Base-by-base conservation (phyloP, 768 basidiomycete genomes). In the Kwoniella botswanensis region DNA sequence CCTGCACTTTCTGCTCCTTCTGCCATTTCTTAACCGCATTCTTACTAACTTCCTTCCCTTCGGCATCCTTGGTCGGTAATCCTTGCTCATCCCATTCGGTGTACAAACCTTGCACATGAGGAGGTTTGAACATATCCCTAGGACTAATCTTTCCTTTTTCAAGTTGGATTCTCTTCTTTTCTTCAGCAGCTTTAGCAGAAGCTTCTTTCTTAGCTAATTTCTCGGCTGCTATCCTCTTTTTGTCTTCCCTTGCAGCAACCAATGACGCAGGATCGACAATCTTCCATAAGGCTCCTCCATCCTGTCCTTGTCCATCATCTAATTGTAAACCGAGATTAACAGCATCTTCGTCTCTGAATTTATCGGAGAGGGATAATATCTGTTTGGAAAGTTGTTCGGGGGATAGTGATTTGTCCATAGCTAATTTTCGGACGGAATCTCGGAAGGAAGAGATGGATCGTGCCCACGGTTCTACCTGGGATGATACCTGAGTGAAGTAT, bases 261-360 rank as follows among this genome's bases (percentile, higher is more conserved):
- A 99, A 86, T 67, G 92, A 89, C 13, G 88, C 88, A 2, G 95
- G 90, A 50, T 92, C 86, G 26, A 95, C 92, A 54, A 98, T 86
- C 84, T 98, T 98, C 70, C 97, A 92, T 41, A 98, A 89, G 3
- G 96, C 96, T 78, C 90, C 90, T n/a, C 95, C 95, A 85, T 95
- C 94, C 11, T 61, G 43, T 90, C 94, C 94, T 86, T 95, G 93
- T 85, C 94, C 93, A 85, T 99, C 97, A 81, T 98, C 97, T 43
- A 99, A 86, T 9, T 94, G 94, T 6, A 99, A 93, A 9, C 97
- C 97, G 61, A 98, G 86, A n/a, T 94, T 91, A 54, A 95, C 90
- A 54, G 98, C 86, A 79, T 97, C 95, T 43, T 88, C 86, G 80
- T 98, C 96, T 17, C 97, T 89, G 70, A 99, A 87, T 73, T 89